A percentile compares a stretch with the other conserved stretches of the same genome.
These are phyloP conservation scores for Jasminum sambac DNA, from an alignment of 257 asterid genomes.

Conservation along the genomic window DNA sequence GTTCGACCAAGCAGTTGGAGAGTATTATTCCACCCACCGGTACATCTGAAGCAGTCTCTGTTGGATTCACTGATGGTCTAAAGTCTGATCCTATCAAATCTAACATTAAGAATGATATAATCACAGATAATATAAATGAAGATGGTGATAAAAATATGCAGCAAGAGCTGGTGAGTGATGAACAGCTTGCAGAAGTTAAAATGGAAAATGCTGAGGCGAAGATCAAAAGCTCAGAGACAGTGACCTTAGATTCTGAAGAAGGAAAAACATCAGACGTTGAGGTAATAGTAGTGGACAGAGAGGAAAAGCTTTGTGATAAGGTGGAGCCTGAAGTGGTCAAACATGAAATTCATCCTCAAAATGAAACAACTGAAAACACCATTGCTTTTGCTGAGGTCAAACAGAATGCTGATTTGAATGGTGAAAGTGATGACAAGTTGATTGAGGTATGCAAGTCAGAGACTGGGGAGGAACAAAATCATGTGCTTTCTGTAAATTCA, in stretches of 20 bases:
- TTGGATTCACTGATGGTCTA: slow-evolving; percentile 22
- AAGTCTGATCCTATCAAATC: slow-evolving; percentile 25
- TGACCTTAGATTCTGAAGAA: slow-evolving; percentile 25
- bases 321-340: slow-evolving; percentile 33
- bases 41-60: slow-evolving; percentile 30
- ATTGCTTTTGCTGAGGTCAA: slow-evolving; percentile 30
- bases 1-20: slow-evolving; percentile 29
- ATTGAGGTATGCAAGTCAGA: slow-evolving; percentile 15
- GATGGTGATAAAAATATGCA: slow-evolving; percentile 23
- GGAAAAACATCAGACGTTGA: slow-evolving; percentile 24
- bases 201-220: slow-evolving; percentile 21
- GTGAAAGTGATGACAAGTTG: slow-evolving; percentile 5
- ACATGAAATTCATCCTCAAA: slow-evolving; percentile 30
- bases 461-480: slow-evolving; percentile 23
- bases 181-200: slow-evolving; percentile 20
- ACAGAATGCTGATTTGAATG: slow-evolving; percentile 28
- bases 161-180: slow-evolving; percentile 23
- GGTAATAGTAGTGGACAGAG: slow-evolving; percentile 22
- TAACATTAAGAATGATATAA: slow-evolving; percentile 17
- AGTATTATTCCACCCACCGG: slow-evolving; percentile 15
- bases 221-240: slow-evolving; percentile 16
- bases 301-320: slow-evolving; percentile 30
- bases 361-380: slow-evolving; percentile 21
- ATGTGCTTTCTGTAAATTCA: slow-evolving; percentile 19
- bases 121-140: slow-evolving; percentile 9